phyloP scores from a whole-genome alignment of 192 early-diverging fungal species.

The Coemansia asiatica region DNA sequence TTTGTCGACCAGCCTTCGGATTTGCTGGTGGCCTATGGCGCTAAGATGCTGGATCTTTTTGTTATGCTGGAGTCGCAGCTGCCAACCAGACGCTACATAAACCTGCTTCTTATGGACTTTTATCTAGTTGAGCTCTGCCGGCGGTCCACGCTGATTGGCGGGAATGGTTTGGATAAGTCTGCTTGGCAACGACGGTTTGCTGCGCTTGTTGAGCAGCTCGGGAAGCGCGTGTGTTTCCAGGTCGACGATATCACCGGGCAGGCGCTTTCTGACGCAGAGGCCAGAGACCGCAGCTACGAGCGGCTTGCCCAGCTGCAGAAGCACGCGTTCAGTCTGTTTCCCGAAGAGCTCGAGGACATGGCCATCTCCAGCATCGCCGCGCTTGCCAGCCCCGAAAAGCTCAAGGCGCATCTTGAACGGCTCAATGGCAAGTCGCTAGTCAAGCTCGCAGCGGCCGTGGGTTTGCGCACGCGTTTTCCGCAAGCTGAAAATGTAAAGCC shows the following conservation, averaged over 20 bases:
- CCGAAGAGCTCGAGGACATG: constrained; percentile 67
- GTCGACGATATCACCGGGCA: constrained; percentile 80
- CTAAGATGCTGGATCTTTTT: constrained; percentile 80
- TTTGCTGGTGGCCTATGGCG: constrained; percentile 57
- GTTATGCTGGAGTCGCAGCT: constrained; percentile 87
- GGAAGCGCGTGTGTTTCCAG: constrained; percentile 61
- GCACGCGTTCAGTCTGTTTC: constrained; percentile 70
- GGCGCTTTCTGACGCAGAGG: constrained; percentile 66
- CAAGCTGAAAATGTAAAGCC: not conserved
- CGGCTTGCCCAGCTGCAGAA: constrained; percentile 69
- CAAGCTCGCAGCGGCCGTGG: constrained; percentile 60
- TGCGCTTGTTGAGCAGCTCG: constrained; percentile 69
- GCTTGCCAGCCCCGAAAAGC: constrained; percentile 58
- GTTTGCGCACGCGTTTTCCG: constrained; percentile 59
- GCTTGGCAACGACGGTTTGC: constrained; percentile 62
- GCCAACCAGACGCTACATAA: constrained; percentile 87
- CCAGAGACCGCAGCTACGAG: constrained; percentile 62
- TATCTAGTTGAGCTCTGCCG: constrained; percentile 59
- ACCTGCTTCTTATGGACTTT: constrained; percentile 77
- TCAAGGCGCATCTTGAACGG: constrained; percentile 59
- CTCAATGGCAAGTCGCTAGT: constrained; percentile 53
- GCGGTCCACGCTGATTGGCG: constrained; percentile 10
- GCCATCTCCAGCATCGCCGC: constrained; percentile 69
- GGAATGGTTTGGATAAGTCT: constrained; percentile 8
- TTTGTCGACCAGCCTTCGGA: not conserved